Base-by-base conservation (phyloP, 768 basidiomycete genomes). In the Phanerodontia chrysosporium region DNA sequence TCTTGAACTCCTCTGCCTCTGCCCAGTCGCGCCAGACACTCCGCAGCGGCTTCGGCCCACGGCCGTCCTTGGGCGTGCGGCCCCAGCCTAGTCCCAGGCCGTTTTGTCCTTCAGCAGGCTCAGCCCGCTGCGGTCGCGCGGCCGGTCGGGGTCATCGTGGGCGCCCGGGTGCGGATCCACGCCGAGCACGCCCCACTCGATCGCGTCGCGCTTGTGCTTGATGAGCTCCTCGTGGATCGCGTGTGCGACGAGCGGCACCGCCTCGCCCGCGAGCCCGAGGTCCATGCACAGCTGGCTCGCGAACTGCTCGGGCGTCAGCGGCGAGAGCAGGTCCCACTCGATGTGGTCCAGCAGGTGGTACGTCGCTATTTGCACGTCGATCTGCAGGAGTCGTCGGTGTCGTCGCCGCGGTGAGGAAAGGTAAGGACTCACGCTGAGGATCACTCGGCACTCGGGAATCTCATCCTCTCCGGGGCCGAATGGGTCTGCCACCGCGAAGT, bases 251-350 rank as follows among this genome's bases (percentile, higher is more conserved):
- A 98, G 82, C 5, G 96, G 93, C 6, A 86, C 70, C 0, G 95
- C 92, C 70, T 95, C 94, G 39, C 94, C 92, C 0, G 87, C 79
- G 2, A 99, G 80, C 7, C 94, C 95, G 16, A 98, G 83, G 62
- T 98, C 97, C 24, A 79, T 71, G 66, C 91, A 93, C 32, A 98
- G 86, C 51, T 82, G 85, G 39, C 75, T 73, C 0, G 96, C 83
- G 66, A 98, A 98, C 0, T 75, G 79, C 69, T 96, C 90, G 1
- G 96, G 96, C 0, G 93, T 95, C 36, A 98, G 80, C 3, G 89
- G 83, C 3, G 95, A 96, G 48, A 91, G 83, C n/a, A 98, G 81
- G 73, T 99, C 96, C 96, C 96, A 99, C 73, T 99, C 97, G 64
- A 99, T 94, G 68, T 95, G 91, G 74, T 99, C 97, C 58, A 90